A percentile compares a stretch with the other conserved stretches of the same genome.
These are phyloP conservation scores for Phytophthora litchii DNA, from an alignment of 352 stramenopile genomes.

Conservation along the genomic window DNA sequence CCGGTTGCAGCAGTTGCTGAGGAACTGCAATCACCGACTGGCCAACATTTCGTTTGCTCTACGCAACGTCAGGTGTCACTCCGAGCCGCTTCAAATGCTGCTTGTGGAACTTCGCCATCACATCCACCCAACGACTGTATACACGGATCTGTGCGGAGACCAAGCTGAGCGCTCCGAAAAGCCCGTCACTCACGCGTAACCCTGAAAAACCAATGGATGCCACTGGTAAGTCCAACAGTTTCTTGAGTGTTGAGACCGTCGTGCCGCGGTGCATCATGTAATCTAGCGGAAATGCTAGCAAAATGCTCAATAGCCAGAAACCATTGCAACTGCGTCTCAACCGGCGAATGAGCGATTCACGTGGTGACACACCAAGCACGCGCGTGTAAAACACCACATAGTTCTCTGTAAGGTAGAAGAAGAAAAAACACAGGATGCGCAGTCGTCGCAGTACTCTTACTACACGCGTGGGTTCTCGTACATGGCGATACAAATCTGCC, in stretches of 20 bases:
- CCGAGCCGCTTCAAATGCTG: constrained; percentile 25
- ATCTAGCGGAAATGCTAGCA: constrained; percentile 60
- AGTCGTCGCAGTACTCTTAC: constrained; percentile 47
- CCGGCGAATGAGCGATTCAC: constrained; percentile 36
- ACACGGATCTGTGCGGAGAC: constrained; percentile 52
- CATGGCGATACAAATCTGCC: constrained; percentile 52
- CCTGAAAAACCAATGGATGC: constrained; percentile 51
- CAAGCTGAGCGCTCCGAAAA: constrained; percentile 54
- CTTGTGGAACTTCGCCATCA: constrained; percentile 45
- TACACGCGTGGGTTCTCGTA: constrained; percentile 32
- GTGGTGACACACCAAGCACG: constrained; percentile 39
- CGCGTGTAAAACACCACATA: constrained; percentile 58
- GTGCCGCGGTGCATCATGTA: constrained; percentile 42
- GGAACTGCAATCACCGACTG: no score
- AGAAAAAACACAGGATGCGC: constrained; percentile 64
- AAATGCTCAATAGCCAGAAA: constrained; percentile 66
- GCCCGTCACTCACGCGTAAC: constrained; percentile 53
- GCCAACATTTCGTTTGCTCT: background rate
- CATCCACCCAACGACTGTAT: constrained; percentile 51
- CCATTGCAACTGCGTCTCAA: constrained; percentile 51
- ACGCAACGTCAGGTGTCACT: constrained; percentile 26
- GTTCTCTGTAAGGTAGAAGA: constrained; percentile 74
- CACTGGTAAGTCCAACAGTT: constrained; percentile 61
- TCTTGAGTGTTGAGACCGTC: constrained; percentile 49
- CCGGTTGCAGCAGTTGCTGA: no score